Conservation (phyloP, 441 rosid genomes). For the Populus tomentosa region DNA sequence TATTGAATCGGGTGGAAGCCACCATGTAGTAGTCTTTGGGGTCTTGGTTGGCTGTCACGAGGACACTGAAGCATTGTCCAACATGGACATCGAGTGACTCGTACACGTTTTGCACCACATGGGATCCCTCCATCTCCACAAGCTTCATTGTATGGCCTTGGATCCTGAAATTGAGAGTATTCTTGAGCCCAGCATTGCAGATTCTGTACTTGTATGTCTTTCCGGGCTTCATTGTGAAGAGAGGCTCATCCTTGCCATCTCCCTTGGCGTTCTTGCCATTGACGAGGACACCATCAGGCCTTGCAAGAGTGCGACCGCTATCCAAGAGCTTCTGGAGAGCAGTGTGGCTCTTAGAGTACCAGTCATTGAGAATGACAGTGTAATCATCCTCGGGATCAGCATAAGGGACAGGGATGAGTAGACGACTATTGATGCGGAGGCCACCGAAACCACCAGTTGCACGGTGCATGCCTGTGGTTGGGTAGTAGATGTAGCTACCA, state of each 20-base stretch:
- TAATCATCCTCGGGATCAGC: slow-evolving; percentile 49
- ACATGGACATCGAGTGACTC: slow-evolving; percentile 69
- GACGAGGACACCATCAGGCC: slow-evolving; percentile 55
- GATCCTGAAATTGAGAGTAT: slow-evolving; percentile 54
- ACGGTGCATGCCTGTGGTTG: slow-evolving; percentile 42
- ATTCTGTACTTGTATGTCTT: slow-evolving; percentile 61
- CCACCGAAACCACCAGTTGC: slow-evolving; percentile 64
- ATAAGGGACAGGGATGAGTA: slow-evolving; percentile 58
- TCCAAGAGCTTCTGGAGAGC: slow-evolving; percentile 46
- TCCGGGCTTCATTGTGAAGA: slow-evolving; percentile 65
- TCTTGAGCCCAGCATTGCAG: slow-evolving; percentile 59
- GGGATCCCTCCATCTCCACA: slow-evolving; percentile 76
- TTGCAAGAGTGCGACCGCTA: slow-evolving; percentile 47
- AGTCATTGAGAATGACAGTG: slow-evolving; percentile 49
- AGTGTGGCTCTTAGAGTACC: slow-evolving; percentile 54
- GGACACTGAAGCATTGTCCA: slow-evolving; percentile 51
- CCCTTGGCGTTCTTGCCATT: slow-evolving; percentile 50
- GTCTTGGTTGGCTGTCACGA: slow-evolving; percentile 45
- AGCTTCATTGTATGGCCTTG: slow-evolving; percentile 63
- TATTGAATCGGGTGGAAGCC: slow-evolving; percentile 60
- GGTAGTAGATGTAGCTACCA: slow-evolving; percentile 63
- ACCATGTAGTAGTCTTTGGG: slow-evolving; percentile 59
- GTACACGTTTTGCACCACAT: slow-evolving; percentile 56
- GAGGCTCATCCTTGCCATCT: slow-evolving; percentile 40
- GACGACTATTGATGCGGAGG: slow-evolving; percentile 52